Evolutionary conservation across 495 filamentous ascomycete species (phyloP).

Genomic region (Annulohypoxylon nitens): DNA sequence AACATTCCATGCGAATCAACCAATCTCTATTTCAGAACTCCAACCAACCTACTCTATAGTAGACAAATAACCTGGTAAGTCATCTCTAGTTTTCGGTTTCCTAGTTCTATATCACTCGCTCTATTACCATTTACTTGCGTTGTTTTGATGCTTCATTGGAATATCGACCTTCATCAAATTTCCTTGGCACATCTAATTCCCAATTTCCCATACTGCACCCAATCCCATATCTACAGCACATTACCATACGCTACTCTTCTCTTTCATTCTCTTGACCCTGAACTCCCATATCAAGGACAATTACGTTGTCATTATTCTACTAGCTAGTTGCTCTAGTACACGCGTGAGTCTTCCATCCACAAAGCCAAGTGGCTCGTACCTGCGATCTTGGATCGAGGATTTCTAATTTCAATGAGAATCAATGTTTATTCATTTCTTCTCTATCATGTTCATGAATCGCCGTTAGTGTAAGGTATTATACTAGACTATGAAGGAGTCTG

Average conservation of each 20-base stretch:
- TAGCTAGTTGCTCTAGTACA: neutral
- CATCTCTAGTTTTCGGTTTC: neutral
- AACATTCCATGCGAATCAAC: neutral
- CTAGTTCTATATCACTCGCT: neutral
- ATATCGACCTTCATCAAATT: neutral
- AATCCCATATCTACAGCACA: neutral
- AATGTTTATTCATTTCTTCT: neutral
- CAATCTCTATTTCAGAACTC: neutral
- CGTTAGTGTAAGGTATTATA: neutral
- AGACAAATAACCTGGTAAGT: neutral
- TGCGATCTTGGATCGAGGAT: neutral
- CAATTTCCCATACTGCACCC: neutral
- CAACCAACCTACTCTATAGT: neutral
- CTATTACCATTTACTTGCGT: neutral
- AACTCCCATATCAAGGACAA: neutral
- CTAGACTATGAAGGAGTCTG: neutral
- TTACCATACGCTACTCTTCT: neutral
- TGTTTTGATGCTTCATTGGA: neutral
- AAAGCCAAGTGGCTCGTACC: neutral
- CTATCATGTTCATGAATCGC: neutral
- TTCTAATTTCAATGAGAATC: neutral
- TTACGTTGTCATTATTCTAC: too few species aligned
- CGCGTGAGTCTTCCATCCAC: neutral
- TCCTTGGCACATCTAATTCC: neutral
- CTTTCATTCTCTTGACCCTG: neutral